phyloP scores from a whole-genome alignment of 2,329 filamentous ascomycete species.

The Lasiodiplodia hormozganensis region DNA sequence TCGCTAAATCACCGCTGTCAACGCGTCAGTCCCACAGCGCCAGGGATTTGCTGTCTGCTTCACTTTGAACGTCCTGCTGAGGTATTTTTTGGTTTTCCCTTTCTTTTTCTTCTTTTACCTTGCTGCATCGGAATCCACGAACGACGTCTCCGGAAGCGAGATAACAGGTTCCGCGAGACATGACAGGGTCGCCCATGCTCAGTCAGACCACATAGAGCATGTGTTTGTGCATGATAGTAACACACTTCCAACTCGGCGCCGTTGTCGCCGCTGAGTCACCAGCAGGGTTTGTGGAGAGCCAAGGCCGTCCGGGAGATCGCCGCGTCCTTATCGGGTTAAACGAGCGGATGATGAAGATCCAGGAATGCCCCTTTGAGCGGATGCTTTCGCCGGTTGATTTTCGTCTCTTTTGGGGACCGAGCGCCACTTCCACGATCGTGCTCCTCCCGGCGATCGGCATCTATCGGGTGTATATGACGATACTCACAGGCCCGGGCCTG shows the following conservation, averaged over 20 bases:
- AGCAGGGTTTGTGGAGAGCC: slow-evolving; percentile 15
- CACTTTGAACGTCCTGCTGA: not conserved
- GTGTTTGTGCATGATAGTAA: not conserved
- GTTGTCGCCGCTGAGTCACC: not conserved
- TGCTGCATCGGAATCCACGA: not conserved
- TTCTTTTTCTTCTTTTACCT: not conserved
- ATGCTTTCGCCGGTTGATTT: not conserved
- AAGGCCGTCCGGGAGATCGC: slow-evolving; percentile 7
- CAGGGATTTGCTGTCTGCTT: not conserved
- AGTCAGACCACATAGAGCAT: not conserved
- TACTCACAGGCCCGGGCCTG: not conserved
- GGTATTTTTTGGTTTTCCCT: not conserved
- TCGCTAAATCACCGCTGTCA: not conserved
- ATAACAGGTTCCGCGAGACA: not conserved
- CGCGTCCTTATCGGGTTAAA: slow-evolving; percentile 7
- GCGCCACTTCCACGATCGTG: not conserved
- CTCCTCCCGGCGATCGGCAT: not conserved
- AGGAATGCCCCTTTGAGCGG: not conserved
- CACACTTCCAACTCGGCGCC: not conserved
- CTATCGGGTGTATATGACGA: not conserved
- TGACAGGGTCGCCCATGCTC: not conserved
- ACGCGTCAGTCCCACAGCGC: not conserved
- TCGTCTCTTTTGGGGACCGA: not conserved
- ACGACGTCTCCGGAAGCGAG: not conserved
- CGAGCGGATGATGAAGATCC: slow-evolving; percentile 6